These are phyloP conservation scores for Zea luxurians DNA, from an alignment of 176 grass and related monocot genomes.

Conservation along the genomic window DNA sequence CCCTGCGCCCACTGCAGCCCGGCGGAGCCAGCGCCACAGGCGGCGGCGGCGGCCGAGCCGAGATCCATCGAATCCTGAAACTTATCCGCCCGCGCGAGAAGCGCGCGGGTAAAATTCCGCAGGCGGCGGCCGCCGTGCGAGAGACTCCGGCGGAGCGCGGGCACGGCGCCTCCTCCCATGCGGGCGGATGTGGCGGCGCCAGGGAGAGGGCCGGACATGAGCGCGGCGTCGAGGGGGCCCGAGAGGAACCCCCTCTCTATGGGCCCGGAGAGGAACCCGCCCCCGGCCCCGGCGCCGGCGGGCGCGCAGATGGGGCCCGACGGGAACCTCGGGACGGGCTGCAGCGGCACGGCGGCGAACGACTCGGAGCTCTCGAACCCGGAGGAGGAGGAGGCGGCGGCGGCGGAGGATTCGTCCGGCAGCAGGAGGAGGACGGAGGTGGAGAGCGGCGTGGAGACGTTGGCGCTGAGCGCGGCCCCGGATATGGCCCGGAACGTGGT, in stretches of 20 bases:
- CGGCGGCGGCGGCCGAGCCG: slow-evolving; percentile 27
- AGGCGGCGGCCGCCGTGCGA: slow-evolving; percentile 27
- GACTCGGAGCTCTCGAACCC: too few species aligned
- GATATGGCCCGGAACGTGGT: slow-evolving; percentile 71
- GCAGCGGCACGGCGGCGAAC: too few species aligned
- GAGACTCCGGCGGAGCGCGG: slow-evolving; percentile 59
- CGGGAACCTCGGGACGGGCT: too few species aligned
- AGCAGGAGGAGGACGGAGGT: slow-evolving; percentile 21
- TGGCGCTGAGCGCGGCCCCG: slow-evolving; percentile 70
- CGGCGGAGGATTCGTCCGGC: too few species aligned
- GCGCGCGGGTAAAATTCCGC: slow-evolving; percentile 45
- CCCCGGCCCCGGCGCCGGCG: too few species aligned
- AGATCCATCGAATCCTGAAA: slow-evolving; percentile 27
- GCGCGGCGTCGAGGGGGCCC: slow-evolving; percentile 64
- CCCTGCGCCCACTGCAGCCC: slow-evolving; percentile 90
- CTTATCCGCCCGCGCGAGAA: slow-evolving; percentile 35
- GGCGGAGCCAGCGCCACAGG: slow-evolving; percentile 18
- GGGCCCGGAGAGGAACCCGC: slow-evolving; percentile 12
- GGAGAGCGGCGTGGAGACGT: slow-evolving; percentile 83
- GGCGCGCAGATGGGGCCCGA: too few species aligned
- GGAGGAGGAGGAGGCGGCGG: too few species aligned
- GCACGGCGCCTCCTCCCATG: slow-evolving; percentile 10
- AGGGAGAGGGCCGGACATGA: slow-evolving; percentile 66
- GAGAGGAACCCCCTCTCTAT: slow-evolving; percentile 72
- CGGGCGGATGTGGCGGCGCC: slow-evolving; percentile 30